Evolutionary conservation across 106 monocot genomes (phyloP).

Genomic region (Acorus gramineus): DNA sequence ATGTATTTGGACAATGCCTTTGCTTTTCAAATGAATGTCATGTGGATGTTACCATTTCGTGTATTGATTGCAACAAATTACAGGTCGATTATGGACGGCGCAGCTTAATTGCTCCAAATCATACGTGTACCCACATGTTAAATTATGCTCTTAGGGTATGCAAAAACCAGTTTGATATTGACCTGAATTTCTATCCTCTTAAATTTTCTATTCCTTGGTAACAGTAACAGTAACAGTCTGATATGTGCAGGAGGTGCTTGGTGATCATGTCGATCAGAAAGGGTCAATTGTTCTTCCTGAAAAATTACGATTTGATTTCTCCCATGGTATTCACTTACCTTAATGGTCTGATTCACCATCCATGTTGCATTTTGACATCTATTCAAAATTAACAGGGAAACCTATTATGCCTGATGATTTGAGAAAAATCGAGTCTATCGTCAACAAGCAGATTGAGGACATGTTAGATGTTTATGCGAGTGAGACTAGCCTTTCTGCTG

Average conservation of each 20-base stretch:
- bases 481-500: slow-evolving; percentile 57
- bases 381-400: slow-evolving; percentile 49
- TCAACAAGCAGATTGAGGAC: slow-evolving; percentile 85
- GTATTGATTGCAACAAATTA: slow-evolving; percentile 1
- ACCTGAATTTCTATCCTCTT: not conserved
- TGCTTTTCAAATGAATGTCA: not conserved
- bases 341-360: not conserved
- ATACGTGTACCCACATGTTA: slow-evolving; percentile 96
- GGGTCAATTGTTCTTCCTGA: slow-evolving; percentile 99
- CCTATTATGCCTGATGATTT: slow-evolving; percentile 77
- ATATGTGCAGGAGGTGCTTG: slow-evolving; percentile 77
- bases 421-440: slow-evolving; percentile 86
- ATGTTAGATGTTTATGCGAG: slow-evolving; percentile 71
- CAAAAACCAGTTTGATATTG: not conserved
- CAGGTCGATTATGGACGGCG: slow-evolving; percentile 94
- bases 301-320: slow-evolving; percentile 91
- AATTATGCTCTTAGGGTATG: slow-evolving; percentile 96
- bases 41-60: not conserved
- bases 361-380: not conserved
- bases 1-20: not conserved
- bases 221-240: not conserved
- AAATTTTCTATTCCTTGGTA: not conserved
- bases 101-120: slow-evolving; percentile 84
- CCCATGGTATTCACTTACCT: slow-evolving; percentile 55
- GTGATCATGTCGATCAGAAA: slow-evolving; percentile 97